A percentile compares a stretch with the other conserved stretches of the same genome.
These are phyloP conservation scores for Talaromyces sp. DNA, from an alignment of 2,329 filamentous ascomycete species.

Conservation along the genomic window DNA sequence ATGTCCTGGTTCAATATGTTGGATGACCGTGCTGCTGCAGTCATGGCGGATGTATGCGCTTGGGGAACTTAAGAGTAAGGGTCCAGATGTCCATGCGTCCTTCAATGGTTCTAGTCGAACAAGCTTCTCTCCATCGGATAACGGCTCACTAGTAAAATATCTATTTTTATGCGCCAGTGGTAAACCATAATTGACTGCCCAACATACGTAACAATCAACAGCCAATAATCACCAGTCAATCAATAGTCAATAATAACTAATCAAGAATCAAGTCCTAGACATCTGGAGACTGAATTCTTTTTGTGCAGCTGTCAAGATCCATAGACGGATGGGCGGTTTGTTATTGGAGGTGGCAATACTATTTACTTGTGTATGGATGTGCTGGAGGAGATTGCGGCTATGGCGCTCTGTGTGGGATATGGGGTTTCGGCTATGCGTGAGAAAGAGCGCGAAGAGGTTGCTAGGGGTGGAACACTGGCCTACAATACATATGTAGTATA, in stretches of 20 bases:
- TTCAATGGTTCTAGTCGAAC: too few species aligned
- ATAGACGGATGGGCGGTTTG: not conserved
- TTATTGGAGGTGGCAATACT: slow-evolving; percentile 16
- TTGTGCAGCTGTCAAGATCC: too few species aligned
- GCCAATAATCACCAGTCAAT: too few species aligned
- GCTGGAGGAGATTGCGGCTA: slow-evolving; percentile 21
- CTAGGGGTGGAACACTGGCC: not conserved
- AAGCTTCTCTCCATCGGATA: not conserved
- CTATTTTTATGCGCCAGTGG: too few species aligned
- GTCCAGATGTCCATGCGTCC: too few species aligned
- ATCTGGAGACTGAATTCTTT: not conserved
- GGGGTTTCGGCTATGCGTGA: not conserved
- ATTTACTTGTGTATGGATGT: slow-evolving; percentile 27
- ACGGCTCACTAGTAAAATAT: not conserved
- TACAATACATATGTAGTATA: not conserved
- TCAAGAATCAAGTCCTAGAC: too few species aligned
- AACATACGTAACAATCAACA: too few species aligned
- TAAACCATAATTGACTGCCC: too few species aligned
- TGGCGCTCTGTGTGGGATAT: not conserved
- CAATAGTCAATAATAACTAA: too few species aligned
- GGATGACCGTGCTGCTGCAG: not conserved
- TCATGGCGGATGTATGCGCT: not conserved
- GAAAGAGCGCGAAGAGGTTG: slow-evolving; percentile 9
- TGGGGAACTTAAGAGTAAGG: not conserved
- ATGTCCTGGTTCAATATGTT: not conserved